Percentiles rank a stretch among this genome's conserved stretches.
These are phyloP conservation scores for Tetrahymena elliotti DNA, from an alignment of 73 alveolate species.

Conservation along the genomic window DNA sequence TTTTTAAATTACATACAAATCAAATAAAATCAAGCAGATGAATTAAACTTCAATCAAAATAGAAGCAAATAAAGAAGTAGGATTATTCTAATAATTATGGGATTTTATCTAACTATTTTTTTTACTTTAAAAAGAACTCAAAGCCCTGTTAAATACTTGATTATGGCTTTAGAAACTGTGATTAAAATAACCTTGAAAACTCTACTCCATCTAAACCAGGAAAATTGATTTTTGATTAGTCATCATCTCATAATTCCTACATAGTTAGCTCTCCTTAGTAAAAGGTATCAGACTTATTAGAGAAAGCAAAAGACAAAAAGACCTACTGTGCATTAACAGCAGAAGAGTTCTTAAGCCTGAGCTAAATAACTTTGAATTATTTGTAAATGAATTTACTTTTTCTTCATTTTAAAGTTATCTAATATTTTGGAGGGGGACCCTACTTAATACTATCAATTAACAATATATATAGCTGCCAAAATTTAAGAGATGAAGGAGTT, in stretches of 20 bases:
- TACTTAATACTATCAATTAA: neutral
- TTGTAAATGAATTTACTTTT: neutral
- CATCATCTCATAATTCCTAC: neutral
- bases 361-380: neutral
- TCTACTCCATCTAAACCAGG: neutral
- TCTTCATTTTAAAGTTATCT: neutral
- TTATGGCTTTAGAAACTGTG: no score
- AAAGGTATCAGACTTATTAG: neutral
- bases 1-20: neutral
- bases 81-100: neutral
- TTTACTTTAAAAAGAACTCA: neutral
- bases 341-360: neutral
- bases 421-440: neutral
- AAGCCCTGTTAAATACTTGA: neutral
- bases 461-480: neutral
- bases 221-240: neutral
- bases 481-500: neutral
- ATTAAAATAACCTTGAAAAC: neutral
- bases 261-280: neutral
- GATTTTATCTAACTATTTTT: neutral
- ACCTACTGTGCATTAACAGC: neutral
- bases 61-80: neutral
- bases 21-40: neutral
- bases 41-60: neutral
- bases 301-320: neutral